Evolutionary conservation across 208 protist genomes (phyloP).

Genomic region (Acanthamoeba sp.): DNA sequence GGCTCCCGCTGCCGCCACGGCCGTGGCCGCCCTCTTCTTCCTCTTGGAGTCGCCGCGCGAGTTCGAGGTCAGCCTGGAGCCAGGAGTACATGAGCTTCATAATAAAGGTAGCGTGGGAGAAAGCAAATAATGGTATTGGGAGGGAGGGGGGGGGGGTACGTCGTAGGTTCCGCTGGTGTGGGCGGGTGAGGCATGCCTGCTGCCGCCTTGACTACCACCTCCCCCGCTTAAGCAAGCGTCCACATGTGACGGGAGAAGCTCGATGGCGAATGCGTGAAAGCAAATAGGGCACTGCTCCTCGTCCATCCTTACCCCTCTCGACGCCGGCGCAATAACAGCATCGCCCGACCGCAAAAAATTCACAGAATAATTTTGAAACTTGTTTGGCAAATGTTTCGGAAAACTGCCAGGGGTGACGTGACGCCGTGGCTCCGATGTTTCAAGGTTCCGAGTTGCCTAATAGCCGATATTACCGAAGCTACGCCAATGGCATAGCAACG

Average conservation of each 20-base stretch:
- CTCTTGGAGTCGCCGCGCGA: constrained; percentile 24
- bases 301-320: constrained; percentile 37
- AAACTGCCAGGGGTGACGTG: too few relatives aligned
- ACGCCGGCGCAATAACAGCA: too few relatives aligned
- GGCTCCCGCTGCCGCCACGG: neutral
- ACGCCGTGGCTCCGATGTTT: neutral
- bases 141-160: neutral
- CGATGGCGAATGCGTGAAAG: constrained; percentile 23
- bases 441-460: neutral
- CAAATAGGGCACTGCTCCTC: constrained; percentile 18
- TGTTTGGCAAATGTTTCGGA: neutral
- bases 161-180: constrained; percentile 14
- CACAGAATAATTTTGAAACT: too few relatives aligned
- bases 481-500: neutral
- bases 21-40: constrained; percentile 37
- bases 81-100: neutral
- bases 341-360: too few relatives aligned
- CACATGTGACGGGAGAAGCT: neutral
- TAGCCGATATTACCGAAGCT: neutral
- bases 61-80: constrained; percentile 17
- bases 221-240: constrained; percentile 24
- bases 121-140: neutral
- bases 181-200: neutral
- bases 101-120: too few relatives aligned
- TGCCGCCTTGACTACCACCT: neutral